These are phyloP conservation scores for Brassica cretica DNA, from an alignment of 345 rosid genomes.

Conservation along the genomic window DNA sequence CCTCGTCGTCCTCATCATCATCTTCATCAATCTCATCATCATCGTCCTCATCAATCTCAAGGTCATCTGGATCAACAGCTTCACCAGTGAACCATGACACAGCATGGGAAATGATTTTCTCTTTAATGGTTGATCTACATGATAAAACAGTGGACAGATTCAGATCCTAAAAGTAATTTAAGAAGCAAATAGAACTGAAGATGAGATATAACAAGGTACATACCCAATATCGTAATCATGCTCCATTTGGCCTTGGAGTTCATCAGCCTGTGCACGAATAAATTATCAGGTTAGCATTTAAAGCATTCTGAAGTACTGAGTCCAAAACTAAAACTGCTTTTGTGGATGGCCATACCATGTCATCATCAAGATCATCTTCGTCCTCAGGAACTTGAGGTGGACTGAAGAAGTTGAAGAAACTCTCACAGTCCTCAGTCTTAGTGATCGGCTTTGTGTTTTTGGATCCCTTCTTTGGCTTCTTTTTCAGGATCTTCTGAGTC, in stretches of 20 bases:
- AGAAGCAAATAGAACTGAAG: not conserved
- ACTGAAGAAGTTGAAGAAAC: conserved; percentile 91
- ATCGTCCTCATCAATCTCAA: conserved; percentile 57
- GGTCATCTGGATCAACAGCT: conserved; percentile 70
- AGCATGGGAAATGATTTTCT: conserved; percentile 87
- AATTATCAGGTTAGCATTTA: not conserved
- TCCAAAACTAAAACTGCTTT: not conserved
- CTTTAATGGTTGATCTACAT: conserved; percentile 78
- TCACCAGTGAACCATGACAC: conserved; percentile 99
- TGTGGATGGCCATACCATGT: conserved; percentile 50
- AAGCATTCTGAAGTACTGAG: not conserved
- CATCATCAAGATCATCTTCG: conserved; percentile 91
- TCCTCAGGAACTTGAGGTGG: conserved; percentile 98
- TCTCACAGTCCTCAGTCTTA: conserved; percentile 86
- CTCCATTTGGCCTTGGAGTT: conserved; percentile 93
- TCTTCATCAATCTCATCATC: conserved; percentile 47
- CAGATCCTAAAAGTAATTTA: not conserved
- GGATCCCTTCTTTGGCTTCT: conserved; percentile 95
- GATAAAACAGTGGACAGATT: not conserved
- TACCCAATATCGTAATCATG: conserved; percentile 97
- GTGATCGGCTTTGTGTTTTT: conserved; percentile 90
- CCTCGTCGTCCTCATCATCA: conserved; percentile 48
- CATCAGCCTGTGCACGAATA: conserved; percentile 69
- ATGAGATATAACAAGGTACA: conserved; percentile 25
- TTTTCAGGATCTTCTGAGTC: conserved; percentile 88